phyloP scores from a whole-genome alignment of 148 eudicot species.

The Vaccinium macrocarpon region DNA sequence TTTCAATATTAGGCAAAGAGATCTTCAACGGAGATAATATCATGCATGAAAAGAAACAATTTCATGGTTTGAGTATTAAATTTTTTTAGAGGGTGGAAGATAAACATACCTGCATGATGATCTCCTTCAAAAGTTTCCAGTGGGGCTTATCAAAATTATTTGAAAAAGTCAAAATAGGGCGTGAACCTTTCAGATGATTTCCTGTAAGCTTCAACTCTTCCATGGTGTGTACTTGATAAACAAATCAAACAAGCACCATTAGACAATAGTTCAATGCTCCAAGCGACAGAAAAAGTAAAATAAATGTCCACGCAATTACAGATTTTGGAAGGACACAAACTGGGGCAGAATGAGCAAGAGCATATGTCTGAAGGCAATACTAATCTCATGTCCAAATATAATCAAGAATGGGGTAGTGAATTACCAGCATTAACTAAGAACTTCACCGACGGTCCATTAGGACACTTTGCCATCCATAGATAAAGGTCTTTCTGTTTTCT shows the following conservation, averaged over 20 bases:
- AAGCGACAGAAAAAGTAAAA: background rate
- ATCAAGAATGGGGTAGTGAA: background rate
- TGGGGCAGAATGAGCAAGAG: background rate
- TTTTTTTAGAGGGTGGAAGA: background rate
- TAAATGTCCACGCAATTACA: background rate
- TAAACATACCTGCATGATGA: slow-evolving; percentile 65
- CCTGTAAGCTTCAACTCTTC: slow-evolving; percentile 97
- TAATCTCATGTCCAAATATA: slow-evolving; percentile 4
- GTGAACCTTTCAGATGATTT: slow-evolving; percentile 86
- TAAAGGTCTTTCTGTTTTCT: slow-evolving; percentile 93
- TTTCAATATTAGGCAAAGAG: too few relatives aligned
- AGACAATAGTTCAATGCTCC: background rate
- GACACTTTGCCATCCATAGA: slow-evolving; percentile 96
- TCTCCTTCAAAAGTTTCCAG: slow-evolving; percentile 86
- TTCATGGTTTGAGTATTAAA: background rate
- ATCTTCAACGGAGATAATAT: background rate
- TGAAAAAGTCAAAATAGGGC: slow-evolving; percentile 82
- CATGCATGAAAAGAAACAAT: background rate
- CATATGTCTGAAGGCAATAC: background rate
- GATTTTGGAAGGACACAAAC: background rate
- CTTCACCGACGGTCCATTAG: slow-evolving; percentile 93
- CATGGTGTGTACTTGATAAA: slow-evolving; percentile 77
- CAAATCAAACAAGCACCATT: background rate
- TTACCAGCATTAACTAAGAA: slow-evolving; percentile 94
- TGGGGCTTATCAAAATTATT: slow-evolving; percentile 79